phyloP scores from a whole-genome alignment of 495 filamentous ascomycete species.

The Penicillium malachiteum region DNA sequence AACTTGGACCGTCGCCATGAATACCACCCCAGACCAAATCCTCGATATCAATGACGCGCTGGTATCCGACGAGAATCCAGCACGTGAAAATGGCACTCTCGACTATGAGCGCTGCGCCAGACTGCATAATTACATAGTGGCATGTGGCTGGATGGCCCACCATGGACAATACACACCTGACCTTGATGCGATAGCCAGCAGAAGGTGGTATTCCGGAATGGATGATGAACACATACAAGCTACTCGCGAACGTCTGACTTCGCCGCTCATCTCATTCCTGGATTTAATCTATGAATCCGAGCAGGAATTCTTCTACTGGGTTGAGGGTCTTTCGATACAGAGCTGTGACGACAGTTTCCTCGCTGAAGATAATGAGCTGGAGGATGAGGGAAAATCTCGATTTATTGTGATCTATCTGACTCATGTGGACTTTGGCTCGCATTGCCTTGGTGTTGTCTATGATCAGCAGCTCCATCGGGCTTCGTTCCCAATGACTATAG shows the following conservation, averaged over 20 bases:
- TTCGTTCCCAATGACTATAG: slow-evolving; percentile 12
- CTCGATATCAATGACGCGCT: slow-evolving; percentile 25
- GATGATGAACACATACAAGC: slow-evolving; percentile 7
- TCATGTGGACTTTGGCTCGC: slow-evolving; percentile 7
- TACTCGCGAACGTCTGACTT: slow-evolving; percentile 20
- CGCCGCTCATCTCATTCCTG: slow-evolving; percentile 28
- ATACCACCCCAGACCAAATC: slow-evolving; percentile 11
- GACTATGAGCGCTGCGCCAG: slow-evolving; percentile 41
- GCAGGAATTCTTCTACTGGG: slow-evolving; percentile 26
- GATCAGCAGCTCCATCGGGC: slow-evolving; percentile 17
- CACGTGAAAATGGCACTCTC: slow-evolving; percentile 26
- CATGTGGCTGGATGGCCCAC: slow-evolving; percentile 33
- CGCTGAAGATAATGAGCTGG: slow-evolving; percentile 16
- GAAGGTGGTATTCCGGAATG: neutral
- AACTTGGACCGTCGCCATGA: slow-evolving; percentile 10
- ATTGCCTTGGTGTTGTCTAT: slow-evolving; percentile 21
- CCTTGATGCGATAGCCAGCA: slow-evolving; percentile 14
- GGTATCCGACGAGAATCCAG: slow-evolving; percentile 30
- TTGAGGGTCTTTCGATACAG: slow-evolving; percentile 7
- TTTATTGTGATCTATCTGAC: slow-evolving; percentile 18
- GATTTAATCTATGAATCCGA: slow-evolving; percentile 18
- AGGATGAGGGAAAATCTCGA: slow-evolving; percentile 1
- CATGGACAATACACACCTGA: slow-evolving; percentile 10
- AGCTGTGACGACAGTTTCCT: slow-evolving; percentile 8
- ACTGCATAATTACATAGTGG: slow-evolving; percentile 42